Conservation (phyloP, 2,329 filamentous ascomycete genomes). For the Bipolaris cookei region DNA sequence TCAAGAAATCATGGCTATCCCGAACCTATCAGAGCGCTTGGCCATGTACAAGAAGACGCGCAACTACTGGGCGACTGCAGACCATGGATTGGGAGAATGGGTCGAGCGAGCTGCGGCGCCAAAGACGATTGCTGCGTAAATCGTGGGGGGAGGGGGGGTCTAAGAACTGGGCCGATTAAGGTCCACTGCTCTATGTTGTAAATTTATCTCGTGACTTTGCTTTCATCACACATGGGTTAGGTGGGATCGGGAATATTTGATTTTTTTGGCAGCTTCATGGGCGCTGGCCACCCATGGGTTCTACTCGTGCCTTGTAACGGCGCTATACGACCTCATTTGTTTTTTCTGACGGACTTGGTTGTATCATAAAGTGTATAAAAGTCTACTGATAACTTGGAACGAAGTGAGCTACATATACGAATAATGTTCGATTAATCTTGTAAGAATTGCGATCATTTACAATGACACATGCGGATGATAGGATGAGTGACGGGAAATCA, state of each 20-base stretch:
- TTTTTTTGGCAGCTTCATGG: background rate
- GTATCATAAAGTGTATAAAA: background rate
- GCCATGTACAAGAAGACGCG: slow-evolving; percentile 41
- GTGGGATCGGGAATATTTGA: background rate
- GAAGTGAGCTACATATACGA: background rate
- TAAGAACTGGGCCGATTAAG: too few relatives aligned
- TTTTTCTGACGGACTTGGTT: background rate
- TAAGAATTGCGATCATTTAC: too few relatives aligned
- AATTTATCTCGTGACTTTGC: too few relatives aligned
- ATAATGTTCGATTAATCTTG: background rate
- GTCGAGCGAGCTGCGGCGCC: slow-evolving; percentile 16
- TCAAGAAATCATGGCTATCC: slow-evolving; percentile 38
- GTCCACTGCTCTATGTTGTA: too few relatives aligned
- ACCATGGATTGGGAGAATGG: slow-evolving; percentile 44
- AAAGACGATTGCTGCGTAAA: background rate
- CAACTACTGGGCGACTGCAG: slow-evolving; percentile 45
- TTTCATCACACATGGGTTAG: too few relatives aligned
- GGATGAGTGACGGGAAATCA: too few relatives aligned
- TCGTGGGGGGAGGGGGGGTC: too few relatives aligned
- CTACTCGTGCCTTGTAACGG: background rate
- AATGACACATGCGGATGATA: too few relatives aligned
- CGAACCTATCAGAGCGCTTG: slow-evolving; percentile 38
- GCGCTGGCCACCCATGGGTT: background rate
- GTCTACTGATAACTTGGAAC: background rate
- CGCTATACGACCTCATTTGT: background rate